Percentiles rank a stretch among this genome's conserved stretches.
Evolutionary conservation across 2,329 filamentous ascomycete species (phyloP).

Genomic region (Alternaria sp.): DNA sequence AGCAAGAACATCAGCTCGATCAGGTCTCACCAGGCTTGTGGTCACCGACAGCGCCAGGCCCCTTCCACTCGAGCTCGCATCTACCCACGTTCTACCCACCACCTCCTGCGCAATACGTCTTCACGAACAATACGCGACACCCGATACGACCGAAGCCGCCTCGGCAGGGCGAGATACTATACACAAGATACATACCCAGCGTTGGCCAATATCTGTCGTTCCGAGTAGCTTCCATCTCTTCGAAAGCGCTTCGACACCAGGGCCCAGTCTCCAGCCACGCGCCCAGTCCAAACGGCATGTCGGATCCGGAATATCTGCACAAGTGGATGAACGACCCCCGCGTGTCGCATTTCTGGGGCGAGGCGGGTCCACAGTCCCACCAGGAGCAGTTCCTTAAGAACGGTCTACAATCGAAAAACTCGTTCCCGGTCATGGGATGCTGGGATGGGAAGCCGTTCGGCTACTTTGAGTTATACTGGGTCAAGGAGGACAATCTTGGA

Average conservation of each 20-base stretch:
- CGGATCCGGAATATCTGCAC: slow-evolving; percentile 73
- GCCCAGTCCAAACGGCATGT: slow-evolving; percentile 44
- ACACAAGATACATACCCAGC: slow-evolving; percentile 84
- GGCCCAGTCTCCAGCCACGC: slow-evolving; percentile 57
- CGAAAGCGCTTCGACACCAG: slow-evolving; percentile 67
- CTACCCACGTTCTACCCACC: slow-evolving; percentile 92
- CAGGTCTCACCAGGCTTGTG: slow-evolving; percentile 44
- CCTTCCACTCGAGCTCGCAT: slow-evolving; percentile 82
- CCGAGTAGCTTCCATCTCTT: slow-evolving; percentile 76
- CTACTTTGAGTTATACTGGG: slow-evolving; percentile 98
- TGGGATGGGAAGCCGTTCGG: slow-evolving; percentile 97
- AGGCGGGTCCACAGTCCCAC: slow-evolving; percentile 60
- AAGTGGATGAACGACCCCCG: slow-evolving; percentile 89
- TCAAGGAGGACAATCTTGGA: slow-evolving; percentile 86
- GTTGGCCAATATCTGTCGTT: slow-evolving; percentile 86
- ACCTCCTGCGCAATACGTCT: slow-evolving; percentile 78
- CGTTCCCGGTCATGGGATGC: slow-evolving; percentile 88
- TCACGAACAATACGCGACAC: slow-evolving; percentile 80
- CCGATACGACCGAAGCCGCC: slow-evolving; percentile 87
- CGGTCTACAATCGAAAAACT: slow-evolving; percentile 72
- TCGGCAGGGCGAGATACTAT: slow-evolving; percentile 88
- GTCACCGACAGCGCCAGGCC: slow-evolving; percentile 60
- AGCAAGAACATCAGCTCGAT: slow-evolving; percentile 39
- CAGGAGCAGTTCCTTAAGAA: slow-evolving; percentile 72
- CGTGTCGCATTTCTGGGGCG: slow-evolving; percentile 85